phyloP scores from a whole-genome alignment of 202 grass and related monocot species.

The Schoenoplectus triqueter region DNA sequence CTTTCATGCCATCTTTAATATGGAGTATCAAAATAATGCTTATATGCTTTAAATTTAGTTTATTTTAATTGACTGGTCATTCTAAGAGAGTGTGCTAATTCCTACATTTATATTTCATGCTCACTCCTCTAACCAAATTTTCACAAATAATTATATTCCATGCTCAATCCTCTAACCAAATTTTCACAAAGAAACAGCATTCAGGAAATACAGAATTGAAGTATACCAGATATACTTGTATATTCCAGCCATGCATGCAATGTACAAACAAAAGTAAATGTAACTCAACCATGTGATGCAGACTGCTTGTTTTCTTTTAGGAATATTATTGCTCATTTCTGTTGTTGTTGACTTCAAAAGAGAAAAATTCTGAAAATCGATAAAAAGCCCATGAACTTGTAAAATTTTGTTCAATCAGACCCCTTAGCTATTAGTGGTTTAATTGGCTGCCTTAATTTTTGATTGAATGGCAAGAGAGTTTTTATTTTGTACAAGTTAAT shows the following conservation, averaged over 20 bases:
- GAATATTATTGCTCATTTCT: background rate
- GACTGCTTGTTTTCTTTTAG: background rate
- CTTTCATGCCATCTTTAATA: background rate
- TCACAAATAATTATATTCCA: background rate
- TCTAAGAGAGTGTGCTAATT: background rate
- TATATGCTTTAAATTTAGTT: background rate
- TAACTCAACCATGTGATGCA: background rate
- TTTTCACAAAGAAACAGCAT: background rate
- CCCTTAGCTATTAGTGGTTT: background rate
- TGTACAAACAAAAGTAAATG: background rate
- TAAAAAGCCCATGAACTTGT: background rate
- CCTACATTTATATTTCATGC: background rate
- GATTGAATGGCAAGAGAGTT: background rate
- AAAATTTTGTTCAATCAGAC: background rate
- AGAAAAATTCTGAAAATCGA: background rate
- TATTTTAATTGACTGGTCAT: background rate
- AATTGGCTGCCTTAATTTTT: background rate
- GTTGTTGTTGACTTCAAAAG: background rate
- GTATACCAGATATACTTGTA: background rate
- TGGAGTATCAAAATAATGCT: background rate
- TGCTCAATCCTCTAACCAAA: background rate
- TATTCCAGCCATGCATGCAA: background rate
- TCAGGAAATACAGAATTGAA: slow-evolving; percentile 19
- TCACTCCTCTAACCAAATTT: background rate
- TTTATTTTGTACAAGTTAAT: background rate